Evolutionary conservation across 495 filamentous ascomycete species (phyloP), one percentile per base, ranked within the genome.

Genomic region (Penicillium atrosanguineum): DNA sequence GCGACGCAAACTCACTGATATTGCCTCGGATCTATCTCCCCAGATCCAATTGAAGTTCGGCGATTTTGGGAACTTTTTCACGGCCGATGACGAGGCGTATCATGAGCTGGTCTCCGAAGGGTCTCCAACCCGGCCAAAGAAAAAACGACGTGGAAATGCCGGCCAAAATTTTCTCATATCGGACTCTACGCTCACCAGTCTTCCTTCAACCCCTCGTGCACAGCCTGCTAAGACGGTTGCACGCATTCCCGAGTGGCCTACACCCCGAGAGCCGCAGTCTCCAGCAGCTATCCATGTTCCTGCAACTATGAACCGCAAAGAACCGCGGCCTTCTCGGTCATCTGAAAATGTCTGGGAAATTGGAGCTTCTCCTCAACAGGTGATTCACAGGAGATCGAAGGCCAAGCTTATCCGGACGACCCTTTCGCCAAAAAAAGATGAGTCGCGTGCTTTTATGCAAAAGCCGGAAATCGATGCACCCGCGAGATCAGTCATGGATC

Each of bases 11-110:
- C 55, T 81, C 44, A 72, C 74, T 7, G 74, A 79, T 19, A 79
- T 81, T 56, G 75, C 72, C 6, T 68, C 67, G 0, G 73, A 79
- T 37, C 63, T 61, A 37, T 75, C 76, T 6, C 77, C 77, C 3
- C 65, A 70, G 28, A 64, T 69, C 37, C 64, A 61, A 52, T 11
- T 62, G 60, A 29, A 57, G 54, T 12, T 68, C 70, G 44, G 43
- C n/a, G 75, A 78, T 38, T 44, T 77, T 7, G 68, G 72, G 36
- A 66, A 65, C 18, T 64, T 79, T 11, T 62, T 79, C 21, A 73
- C 69, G 1, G 68, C 65, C 2, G 76, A 79, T 1, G 78, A 80
- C 47, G 51, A 62, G 15, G 70, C 78, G 25, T 79, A 76, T 48
- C 67, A 63, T 23, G 59, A 65, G 8, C 54, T 73, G 25, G 56